phyloP scores from a whole-genome alignment of 2,329 filamentous ascomycete species.

The Coniochaeta sp. region DNA sequence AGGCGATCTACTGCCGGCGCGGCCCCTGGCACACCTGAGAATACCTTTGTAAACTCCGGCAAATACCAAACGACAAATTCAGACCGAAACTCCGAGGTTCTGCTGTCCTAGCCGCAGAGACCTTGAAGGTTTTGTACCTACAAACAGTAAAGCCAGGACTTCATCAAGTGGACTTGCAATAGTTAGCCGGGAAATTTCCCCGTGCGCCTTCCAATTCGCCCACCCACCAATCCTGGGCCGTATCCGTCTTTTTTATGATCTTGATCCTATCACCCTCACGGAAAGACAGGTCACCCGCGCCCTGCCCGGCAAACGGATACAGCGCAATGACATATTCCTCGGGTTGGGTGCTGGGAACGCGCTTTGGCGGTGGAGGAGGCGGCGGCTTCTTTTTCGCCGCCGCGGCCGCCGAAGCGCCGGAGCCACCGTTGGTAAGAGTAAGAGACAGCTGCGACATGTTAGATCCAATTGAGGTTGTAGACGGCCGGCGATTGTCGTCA shows the following conservation, averaged over 20 bases:
- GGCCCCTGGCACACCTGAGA: too few relatives aligned
- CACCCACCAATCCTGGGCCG: conserved; percentile 82
- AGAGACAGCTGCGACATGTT: conserved; percentile 5
- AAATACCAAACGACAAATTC: too few relatives aligned
- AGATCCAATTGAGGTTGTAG: conserved; percentile 16
- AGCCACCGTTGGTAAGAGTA: conserved; percentile 9
- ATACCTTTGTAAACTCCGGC: too few relatives aligned
- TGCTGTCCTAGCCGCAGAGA: too few relatives aligned
- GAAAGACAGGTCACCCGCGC: conserved; percentile 64
- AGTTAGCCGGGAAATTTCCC: conserved; percentile 79
- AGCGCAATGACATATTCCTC: conserved; percentile 61
- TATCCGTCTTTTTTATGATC: conserved; percentile 70
- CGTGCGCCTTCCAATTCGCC: conserved; percentile 62
- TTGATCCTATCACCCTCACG: conserved; percentile 69
- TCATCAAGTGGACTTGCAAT: conserved; percentile 38
- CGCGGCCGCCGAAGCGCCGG: conserved; percentile 3
- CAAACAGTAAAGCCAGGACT: background rate
- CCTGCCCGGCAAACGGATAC: conserved; percentile 67
- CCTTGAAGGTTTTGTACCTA: too few relatives aligned
- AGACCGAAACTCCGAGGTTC: too few relatives aligned
- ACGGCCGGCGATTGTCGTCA: conserved; percentile 10
- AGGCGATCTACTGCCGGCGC: too few relatives aligned
- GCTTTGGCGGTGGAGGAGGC: conserved; percentile 61
- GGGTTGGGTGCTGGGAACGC: conserved; percentile 37
- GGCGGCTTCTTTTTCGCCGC: conserved; percentile 62